Evolutionary conservation across 2,329 filamentous ascomycete species (phyloP), one percentile per base, ranked within the genome.

Genomic region (Pseudocercospora cruenta): DNA sequence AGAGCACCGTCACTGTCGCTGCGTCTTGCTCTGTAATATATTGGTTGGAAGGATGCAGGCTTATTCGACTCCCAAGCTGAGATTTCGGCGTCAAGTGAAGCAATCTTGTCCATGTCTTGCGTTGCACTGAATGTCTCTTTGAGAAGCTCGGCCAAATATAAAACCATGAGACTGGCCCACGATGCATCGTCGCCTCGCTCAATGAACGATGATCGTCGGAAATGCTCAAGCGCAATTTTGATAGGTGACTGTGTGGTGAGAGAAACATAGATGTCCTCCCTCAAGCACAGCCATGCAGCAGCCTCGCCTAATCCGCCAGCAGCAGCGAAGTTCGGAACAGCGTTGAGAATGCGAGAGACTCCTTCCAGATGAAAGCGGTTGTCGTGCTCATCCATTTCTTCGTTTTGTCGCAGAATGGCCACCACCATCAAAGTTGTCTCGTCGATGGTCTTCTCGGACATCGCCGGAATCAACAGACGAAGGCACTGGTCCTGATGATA

Each of bases 381-480:
- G 62, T 82, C 80, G 3, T 74, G 70, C 36, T 78, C 76, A 24
- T 77, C 77, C 76, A 78, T 78, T 63, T 85, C 83, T 70, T 85
- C 83, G 61, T 84, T 83, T 4, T 84, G 76, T 0, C 83, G 79
- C 21, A 84, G 72, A 5, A 85, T 78, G 8, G 85, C 83, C 0
- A 85, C 82, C 0, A 82, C 81, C 0, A 82, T 78, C 0, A 85
- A 73, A 2, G 84, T 78, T 16, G 80, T 81, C 33, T 83, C 82
- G 57, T 83, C 81, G 70, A 81, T 82, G 0, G 79, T 76, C 0
- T 82, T 80, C 39, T 78, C 77, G 7, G 81, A 78, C 14, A 85
- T 75, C 1, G 80, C 80, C 10, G 80, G 74, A 2, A 85, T 84
- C 4, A 85, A 76, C 10, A 83, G 73, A 61, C 82, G 78, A 9